Evolutionary conservation across 2,329 filamentous ascomycete species (phyloP), one percentile per base, ranked within the genome.

Genomic region (Sclerotinia minor): DNA sequence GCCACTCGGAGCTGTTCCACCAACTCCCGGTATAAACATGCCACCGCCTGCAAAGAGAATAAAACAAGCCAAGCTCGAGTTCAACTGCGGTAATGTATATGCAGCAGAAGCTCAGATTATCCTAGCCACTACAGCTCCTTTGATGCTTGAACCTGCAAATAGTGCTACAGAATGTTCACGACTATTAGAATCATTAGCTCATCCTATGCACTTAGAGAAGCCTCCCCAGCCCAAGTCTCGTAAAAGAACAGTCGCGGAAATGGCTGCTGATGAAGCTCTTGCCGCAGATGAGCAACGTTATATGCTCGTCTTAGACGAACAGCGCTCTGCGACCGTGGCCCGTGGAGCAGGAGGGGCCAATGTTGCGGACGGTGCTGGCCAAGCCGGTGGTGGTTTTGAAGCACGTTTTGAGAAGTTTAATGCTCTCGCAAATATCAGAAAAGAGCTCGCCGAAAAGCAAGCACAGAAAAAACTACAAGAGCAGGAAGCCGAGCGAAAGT

Each of bases 221-320:
- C 89, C 92, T 13, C 94, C 95, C 0, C 86, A 90, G 69, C 93
- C 93, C 3, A 97, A 97, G 83, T 89, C 89, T 9, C 85, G 95
- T 68, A 98, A 99, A 83, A 88, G 94, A 70, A 99, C 95, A 0
- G 89, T 96, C 24, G 95, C 95, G 11, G 94, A 99, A 77, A 87
- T 98, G 81, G 95, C 92, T 11, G 94, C 94, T 9, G 95, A 99
- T 76, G 94, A 99, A 79, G 94, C 95, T 0, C 84, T 92, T 69
- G 92, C 93, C 0, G 94, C 94, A 29, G 92, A 93, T 69, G 89
- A 92, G 71, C 94, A 99, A 79, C 87, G 92, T 58, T 96, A 92
- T 73, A 95, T 99, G 92, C 88, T 98, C 63, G 89, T 92, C 29
- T 87, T 94, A 79, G 95, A 99, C 75, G 94, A 97, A 74, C 86